Evolutionary conservation across 2,329 filamentous ascomycete genomes (phyloP).

Genomic region (Colletotrichum sp.): DNA sequence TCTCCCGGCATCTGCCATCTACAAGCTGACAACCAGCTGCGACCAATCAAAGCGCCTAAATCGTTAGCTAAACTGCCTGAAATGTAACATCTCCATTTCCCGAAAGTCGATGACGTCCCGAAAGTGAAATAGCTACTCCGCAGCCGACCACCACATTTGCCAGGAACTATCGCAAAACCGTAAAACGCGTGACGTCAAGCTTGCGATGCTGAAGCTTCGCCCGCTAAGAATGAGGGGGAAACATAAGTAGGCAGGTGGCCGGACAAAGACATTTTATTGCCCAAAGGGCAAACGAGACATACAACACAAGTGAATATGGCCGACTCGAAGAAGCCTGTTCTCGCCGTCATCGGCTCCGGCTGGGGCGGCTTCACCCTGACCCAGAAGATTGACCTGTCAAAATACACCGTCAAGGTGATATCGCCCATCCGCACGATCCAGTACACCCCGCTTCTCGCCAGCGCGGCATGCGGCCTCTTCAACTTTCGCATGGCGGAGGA

Average conservation of each 20-base stretch:
- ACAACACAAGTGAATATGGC: background rate
- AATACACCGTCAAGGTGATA: constrained; percentile 98
- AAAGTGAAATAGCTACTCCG: background rate
- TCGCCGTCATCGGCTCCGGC: constrained; percentile 73
- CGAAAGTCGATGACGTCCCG: constrained; percentile 11
- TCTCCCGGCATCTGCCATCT: constrained; percentile 9
- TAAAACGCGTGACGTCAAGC: constrained; percentile 6
- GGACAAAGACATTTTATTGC: rapidly evolving
- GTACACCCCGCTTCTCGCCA: constrained; percentile 95
- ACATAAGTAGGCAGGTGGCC: background rate
- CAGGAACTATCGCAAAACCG: background rate
- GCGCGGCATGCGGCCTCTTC: constrained; percentile 95
- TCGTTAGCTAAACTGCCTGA: background rate
- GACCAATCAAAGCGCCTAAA: background rate
- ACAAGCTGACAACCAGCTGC: background rate
- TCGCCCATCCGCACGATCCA: constrained; percentile 99
- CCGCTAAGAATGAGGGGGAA: background rate
- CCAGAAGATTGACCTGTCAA: constrained; percentile 85
- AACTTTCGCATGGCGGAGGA: constrained; percentile 99
- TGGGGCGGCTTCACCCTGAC: constrained; percentile 63
- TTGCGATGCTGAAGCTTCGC: background rate
- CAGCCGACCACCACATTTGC: background rate
- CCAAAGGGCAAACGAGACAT: rapidly evolving
- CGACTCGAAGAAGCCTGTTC: background rate
- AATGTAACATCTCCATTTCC: background rate